Evolutionary conservation across 371 early-diverging fungal genomes (phyloP).

Genomic region (Mucor lusitanicus): DNA sequence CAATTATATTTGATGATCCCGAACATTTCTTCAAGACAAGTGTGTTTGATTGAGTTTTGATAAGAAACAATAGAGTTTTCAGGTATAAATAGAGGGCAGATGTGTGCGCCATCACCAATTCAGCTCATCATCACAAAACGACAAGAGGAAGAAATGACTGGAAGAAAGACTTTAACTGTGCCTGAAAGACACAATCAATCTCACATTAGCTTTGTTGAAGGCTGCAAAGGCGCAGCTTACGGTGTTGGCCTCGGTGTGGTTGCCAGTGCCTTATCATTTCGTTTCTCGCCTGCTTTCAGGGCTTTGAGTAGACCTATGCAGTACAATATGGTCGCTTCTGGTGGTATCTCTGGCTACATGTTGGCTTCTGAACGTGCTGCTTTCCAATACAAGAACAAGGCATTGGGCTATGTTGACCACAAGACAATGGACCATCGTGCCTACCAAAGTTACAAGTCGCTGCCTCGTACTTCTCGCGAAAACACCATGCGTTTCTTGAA

Average conservation of each 20-base stretch:
- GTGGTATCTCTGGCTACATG: conserved; percentile 8
- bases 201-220: conserved; percentile 8
- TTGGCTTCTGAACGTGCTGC: conserved; percentile 9
- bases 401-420: conserved; percentile 14
- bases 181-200: conserved; percentile 2
- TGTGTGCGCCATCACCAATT: not conserved
- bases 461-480: not conserved
- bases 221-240: conserved; percentile 5
- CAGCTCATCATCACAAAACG: not conserved
- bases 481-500: conserved; percentile 1
- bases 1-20: not conserved
- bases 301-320: conserved; percentile 1
- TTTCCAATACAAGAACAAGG: conserved; percentile 1
- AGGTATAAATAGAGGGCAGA: not conserved
- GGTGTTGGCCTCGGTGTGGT: conserved; percentile 2
- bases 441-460: conserved; percentile 7
- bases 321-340: conserved; percentile 1
- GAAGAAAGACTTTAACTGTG: conserved; percentile 1
- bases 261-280: conserved; percentile 5
- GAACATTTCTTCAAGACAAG: not conserved
- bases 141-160: not conserved
- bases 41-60: not conserved
- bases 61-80: not conserved
- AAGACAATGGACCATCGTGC: conserved; percentile 13
- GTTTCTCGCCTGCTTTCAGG: conserved; percentile 17